These are phyloP conservation scores for Ophiostoma montium DNA, from an alignment of 2,329 filamentous ascomycete genomes.

Conservation along the genomic window DNA sequence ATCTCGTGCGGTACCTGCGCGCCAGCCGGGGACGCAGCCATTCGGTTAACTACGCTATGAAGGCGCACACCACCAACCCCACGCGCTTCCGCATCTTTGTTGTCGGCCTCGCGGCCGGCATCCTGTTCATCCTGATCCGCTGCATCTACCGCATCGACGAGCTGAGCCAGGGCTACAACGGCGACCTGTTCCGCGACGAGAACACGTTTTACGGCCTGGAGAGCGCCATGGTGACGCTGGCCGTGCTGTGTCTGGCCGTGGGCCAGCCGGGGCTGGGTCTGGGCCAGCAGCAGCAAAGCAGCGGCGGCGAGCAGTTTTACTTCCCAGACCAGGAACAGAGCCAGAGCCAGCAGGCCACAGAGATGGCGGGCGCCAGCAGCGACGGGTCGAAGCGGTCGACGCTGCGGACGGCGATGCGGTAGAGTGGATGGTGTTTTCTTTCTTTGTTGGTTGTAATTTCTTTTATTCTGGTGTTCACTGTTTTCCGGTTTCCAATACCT, in stretches of 20 bases:
- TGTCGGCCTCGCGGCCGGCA: constrained; percentile 36
- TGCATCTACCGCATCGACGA: constrained; percentile 47
- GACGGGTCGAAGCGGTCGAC: neutral
- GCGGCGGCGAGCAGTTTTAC: neutral
- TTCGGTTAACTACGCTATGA: neutral
- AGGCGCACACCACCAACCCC: neutral
- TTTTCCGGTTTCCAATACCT: no score
- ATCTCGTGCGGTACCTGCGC: constrained; percentile 28
- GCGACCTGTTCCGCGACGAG: constrained; percentile 37
- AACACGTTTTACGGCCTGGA: constrained; percentile 39
- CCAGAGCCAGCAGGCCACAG: neutral
- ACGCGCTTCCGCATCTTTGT: constrained; percentile 28
- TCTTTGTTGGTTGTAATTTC: neutral
- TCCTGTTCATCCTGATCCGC: constrained; percentile 44
- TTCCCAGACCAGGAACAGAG: neutral
- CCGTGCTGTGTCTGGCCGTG: constrained; percentile 11
- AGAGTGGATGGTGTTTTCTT: neutral
- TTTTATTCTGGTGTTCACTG: neutral
- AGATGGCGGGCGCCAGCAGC: neutral
- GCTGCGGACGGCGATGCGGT: no score
- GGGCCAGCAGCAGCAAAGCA: no score
- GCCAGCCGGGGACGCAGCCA: neutral
- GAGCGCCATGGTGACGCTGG: constrained; percentile 22
- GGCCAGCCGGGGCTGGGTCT: constrained; percentile 14
- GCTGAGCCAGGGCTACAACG: constrained; percentile 46